Base-by-base conservation (phyloP, 75 land plant genomes). In the Gnetum montanum region DNA sequence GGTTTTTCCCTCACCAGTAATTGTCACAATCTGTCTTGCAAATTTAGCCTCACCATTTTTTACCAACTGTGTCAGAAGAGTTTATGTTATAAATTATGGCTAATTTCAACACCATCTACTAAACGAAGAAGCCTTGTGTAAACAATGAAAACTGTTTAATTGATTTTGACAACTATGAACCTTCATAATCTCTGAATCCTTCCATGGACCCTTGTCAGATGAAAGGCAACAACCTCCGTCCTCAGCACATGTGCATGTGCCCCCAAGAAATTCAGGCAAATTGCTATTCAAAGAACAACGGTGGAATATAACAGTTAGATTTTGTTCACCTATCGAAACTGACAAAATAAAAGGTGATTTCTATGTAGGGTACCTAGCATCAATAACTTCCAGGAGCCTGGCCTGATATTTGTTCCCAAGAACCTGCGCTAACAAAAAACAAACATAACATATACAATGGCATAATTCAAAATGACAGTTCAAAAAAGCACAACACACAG, bases 151-250 rank as follows among this genome's bases (percentile, higher is more conserved):
- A 29, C 25, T 50, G 43, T 52, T 50, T 18, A 23, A 6, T n/a
- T n/a, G n/a, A n/a, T n/a, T n/a, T n/a, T n/a, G n/a, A 20, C 1
- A 2, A 18, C 55, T 25, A 34, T 36, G 22, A 2, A 81, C 90
- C 80, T 83, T 75, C 59, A 86, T 30, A 18, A 86, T 75, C 13
- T 76, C 78, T 22, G 85, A 72, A 43, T 88, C 78, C 28, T 88
- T 84, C 93, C 93, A 88, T 8, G 93, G 93, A 8, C 93, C 93
- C 49, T 70, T 88, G 45, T 88, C 89, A 5, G 93, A 80, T 3
- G 62, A 31, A 60, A 84, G 49, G 46, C 89, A 88, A n/a, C n/a
- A n/a, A 19, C 93, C 89, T 48, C 85, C 85, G 25, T 74, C 57
- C 34, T 68, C 76, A 25, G 76, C 59, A 67, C 93, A 84, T 12